A percentile compares a stretch with the other conserved stretches of the same genome.
phyloP scores from a whole-genome alignment of 2,329 filamentous ascomycete species.

The Dothideomycetes sp. region DNA sequence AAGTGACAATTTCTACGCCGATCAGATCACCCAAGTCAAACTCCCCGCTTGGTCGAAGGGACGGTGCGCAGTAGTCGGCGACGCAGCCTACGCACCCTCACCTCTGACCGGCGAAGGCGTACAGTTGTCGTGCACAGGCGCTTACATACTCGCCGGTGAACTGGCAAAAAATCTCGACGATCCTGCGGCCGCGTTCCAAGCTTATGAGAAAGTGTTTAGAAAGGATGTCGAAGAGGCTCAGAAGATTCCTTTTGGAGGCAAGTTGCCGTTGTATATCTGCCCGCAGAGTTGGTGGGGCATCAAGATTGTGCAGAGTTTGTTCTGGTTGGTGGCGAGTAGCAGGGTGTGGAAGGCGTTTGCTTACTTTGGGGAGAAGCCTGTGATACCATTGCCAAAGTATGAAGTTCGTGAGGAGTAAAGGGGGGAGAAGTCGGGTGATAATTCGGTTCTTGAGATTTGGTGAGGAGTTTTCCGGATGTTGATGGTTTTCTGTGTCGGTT shows the following conservation, averaged over 20 bases:
- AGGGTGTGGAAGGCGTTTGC: slow-evolving; percentile 5
- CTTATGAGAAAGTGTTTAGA: slow-evolving; percentile 18
- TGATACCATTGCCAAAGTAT: too few relatives aligned
- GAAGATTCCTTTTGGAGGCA: slow-evolving; percentile 23
- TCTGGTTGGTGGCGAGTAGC: slow-evolving; percentile 16
- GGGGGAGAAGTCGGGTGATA: too few relatives aligned
- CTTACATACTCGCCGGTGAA: slow-evolving; percentile 33
- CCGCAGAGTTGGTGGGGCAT: slow-evolving; percentile 21
- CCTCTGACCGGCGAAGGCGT: slow-evolving; percentile 26
- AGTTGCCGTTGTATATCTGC: slow-evolving; percentile 17
- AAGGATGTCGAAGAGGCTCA: slow-evolving; percentile 19
- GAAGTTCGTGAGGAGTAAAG: too few relatives aligned
- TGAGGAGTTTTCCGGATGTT: too few relatives aligned
- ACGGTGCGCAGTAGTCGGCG: slow-evolving; percentile 30
- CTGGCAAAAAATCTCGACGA: slow-evolving; percentile 18
- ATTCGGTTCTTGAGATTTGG: too few relatives aligned
- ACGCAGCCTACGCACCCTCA: slow-evolving; percentile 32
- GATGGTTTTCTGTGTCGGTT: too few relatives aligned
- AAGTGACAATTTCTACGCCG: slow-evolving; percentile 37
- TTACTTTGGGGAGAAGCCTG: too few relatives aligned
- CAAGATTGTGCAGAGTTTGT: slow-evolving; percentile 17
- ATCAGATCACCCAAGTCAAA: slow-evolving; percentile 33
- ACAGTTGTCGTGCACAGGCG: slow-evolving; percentile 29
- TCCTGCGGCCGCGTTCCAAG: slow-evolving; percentile 18
- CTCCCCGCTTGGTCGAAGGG: slow-evolving; percentile 28